Conservation (phyloP, 352 stramenopile species). For the Saprolegnia diclina region DNA sequence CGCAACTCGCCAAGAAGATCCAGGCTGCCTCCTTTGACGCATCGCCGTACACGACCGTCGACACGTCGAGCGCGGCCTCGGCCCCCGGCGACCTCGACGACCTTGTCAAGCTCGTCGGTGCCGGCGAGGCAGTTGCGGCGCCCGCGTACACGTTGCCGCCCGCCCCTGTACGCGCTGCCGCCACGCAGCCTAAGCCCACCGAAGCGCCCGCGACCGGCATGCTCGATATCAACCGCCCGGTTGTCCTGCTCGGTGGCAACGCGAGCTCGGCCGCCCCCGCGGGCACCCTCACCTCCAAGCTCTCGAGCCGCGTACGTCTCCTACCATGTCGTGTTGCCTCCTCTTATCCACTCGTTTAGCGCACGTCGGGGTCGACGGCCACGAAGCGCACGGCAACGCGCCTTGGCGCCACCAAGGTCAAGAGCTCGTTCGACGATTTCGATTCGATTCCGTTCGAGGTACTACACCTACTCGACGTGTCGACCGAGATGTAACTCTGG, state of each 20-base stretch:
- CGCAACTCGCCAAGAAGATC: constrained; percentile 75
- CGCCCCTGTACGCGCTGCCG: constrained; percentile 22
- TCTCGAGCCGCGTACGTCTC: constrained; percentile 24
- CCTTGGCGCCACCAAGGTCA: constrained; percentile 64
- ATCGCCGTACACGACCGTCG: constrained; percentile 16
- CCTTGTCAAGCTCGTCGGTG: constrained; percentile 62
- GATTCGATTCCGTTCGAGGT: constrained; percentile 85
- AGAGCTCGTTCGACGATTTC: constrained; percentile 77
- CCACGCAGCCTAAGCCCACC: constrained; percentile 21
- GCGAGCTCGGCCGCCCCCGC: constrained; percentile 30
- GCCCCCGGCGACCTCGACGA: constrained; percentile 47
- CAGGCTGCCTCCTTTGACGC: constrained; percentile 49
- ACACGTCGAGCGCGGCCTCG: not conserved
- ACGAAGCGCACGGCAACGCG: constrained; percentile 51
- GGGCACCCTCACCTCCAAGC: constrained; percentile 21
- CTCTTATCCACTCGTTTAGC: not conserved
- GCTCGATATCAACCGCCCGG: constrained; percentile 56
- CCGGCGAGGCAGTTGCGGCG: constrained; percentile 35
- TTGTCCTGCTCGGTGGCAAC: constrained; percentile 64
- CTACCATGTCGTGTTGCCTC: not conserved
- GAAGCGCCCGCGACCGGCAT: constrained; percentile 34
- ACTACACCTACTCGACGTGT: not conserved
- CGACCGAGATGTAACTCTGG: no score
- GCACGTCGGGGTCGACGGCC: constrained; percentile 31
- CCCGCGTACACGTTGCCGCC: constrained; percentile 31